Evolutionary conservation across 2,329 filamentous ascomycete genomes (phyloP).

Genomic region (Pseudopyricularia cyperi): DNA sequence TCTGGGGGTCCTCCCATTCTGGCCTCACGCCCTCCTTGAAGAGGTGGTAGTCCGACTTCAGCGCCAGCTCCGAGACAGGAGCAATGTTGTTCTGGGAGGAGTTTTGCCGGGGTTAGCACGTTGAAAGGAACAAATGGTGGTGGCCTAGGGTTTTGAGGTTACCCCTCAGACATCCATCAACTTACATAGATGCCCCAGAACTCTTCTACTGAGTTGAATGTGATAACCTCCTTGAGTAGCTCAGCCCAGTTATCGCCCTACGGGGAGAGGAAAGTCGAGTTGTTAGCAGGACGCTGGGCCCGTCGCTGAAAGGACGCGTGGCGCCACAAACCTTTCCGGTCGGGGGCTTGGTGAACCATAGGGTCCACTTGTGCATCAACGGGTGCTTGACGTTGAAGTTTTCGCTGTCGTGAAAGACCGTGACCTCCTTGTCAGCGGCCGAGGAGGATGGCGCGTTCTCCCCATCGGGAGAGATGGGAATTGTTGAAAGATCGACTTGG

Average conservation of each 20-base stretch:
- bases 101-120: constrained; percentile 5
- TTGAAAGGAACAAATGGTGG: background rate
- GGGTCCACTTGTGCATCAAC: constrained; percentile 91
- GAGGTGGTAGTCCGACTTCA: constrained; percentile 98
- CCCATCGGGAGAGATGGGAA: constrained; percentile 53
- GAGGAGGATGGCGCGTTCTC: constrained; percentile 33
- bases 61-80: constrained; percentile 82
- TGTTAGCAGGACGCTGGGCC: constrained; percentile 5
- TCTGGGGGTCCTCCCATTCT: constrained; percentile 97
- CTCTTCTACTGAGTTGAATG: constrained; percentile 96
- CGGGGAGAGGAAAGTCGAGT: constrained; percentile 3
- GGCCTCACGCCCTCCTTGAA: constrained; percentile 97
- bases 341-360: constrained; percentile 98
- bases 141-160: background rate
- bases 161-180: constrained; percentile 8
- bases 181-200: constrained; percentile 99
- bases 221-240: constrained; percentile 94
- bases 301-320: background rate
- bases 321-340: constrained; percentile 65
- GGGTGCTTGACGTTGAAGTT: constrained; percentile 99
- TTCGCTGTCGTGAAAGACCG: constrained; percentile 94
- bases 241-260: constrained; percentile 99
- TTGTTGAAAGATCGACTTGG: constrained; percentile 55
- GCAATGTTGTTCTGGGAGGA: constrained; percentile 88
- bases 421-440: constrained; percentile 52